Evolutionary conservation across 257 asterid species (phyloP), one percentile per base, ranked within the genome.

Genomic region (Haberlea rhodopensis): DNA sequence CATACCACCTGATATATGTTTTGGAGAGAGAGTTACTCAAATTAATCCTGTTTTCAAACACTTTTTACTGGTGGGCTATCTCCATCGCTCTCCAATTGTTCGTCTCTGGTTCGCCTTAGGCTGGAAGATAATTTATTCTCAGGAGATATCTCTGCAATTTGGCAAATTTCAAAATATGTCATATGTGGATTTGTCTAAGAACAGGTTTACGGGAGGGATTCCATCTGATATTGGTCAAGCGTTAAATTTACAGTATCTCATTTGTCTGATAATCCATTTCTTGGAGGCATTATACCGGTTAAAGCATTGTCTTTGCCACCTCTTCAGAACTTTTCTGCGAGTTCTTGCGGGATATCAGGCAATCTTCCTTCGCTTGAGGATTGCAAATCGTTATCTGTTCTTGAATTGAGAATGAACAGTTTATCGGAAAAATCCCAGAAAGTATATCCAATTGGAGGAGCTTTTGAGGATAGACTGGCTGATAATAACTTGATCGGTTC

Each of bases 21-120:
- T 81, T 40, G 84, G 87, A 37, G 89, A n/a, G 88, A 71, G 63
- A 73, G 73, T 65, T 94, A 66, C n/a, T 23, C 13, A 87, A 76
- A 60, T 64, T 94, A 76, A 94, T 94, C 59, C 75, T 94, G 62
- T 94, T 94, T 64, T 87, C 97, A 0, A 94, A 94, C 54, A 84
- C 82, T 60, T 94, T n/a, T 94, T 65, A 75, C 90, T 0, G 96
- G 96, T 8, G 87, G 82, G 68, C 71, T 94, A 15, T 73, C 46
- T 76, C 97, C 97, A 13, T 80, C 99, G 53, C 77, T 94, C 5
- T 80, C 94, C 32, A 87, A 90, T 52, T 94, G 99, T 69, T 78
- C 95, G 7, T 84, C 96, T 31, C 88, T 94, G 1, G 79, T 86
- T 87, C 97, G 99, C 15, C 81, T 94, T 61, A 85, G 99, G 0